Base-by-base conservation (phyloP, 805 yeast genomes). In the Lipomyces spencermartinsiae region DNA sequence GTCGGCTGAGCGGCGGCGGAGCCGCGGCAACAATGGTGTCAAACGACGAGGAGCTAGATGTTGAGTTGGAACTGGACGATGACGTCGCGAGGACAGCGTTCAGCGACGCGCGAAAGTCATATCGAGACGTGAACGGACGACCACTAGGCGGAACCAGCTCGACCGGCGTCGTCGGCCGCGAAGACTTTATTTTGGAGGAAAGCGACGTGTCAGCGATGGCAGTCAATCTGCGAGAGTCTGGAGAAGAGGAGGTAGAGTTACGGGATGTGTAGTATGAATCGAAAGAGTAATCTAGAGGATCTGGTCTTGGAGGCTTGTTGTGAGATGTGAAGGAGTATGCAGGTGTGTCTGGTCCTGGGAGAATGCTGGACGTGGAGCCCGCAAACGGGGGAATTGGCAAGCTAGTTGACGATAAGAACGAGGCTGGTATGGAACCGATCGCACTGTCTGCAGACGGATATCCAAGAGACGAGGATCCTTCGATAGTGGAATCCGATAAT, bases 51-150 rank as follows among this genome's bases (percentile, higher is more conserved):
- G 62, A 1, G 46, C 31, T 25, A 12, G 56, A n/a, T 12, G 34
- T n/a, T n/a, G 66, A 61, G 59, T 66, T 37, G 22, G 63, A 33
- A n/a, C 68, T 46, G 12, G 69, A 35, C 54, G 65, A 59, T 25
- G 66, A 37, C 43, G 66, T 34, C 55, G 63, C 14, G 33, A 62
- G 25, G 9, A 55, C 71, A 37, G 72, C 69, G 51, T 68, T 67
- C 59, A 65, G 70, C 16, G 79, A 75, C 8, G 74, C 62, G 4
- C 75, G 75, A 68, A 78, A 78, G 58, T 77, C 75, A 70, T 78
- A 78, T 16, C 80, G 73, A 19, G 72, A 63, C 57, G 67, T 69
- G 58, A 77, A 72, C 39, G 61, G 68, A n/a, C 66, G 68, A 54
- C 66, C 68, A 12, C 61, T 59, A 33, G 71, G 64, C 53, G 72